Evolutionary conservation across 306 rosid species (phyloP), one percentile per base, ranked within the genome.

Genomic region (Dalbergia cultrata): DNA sequence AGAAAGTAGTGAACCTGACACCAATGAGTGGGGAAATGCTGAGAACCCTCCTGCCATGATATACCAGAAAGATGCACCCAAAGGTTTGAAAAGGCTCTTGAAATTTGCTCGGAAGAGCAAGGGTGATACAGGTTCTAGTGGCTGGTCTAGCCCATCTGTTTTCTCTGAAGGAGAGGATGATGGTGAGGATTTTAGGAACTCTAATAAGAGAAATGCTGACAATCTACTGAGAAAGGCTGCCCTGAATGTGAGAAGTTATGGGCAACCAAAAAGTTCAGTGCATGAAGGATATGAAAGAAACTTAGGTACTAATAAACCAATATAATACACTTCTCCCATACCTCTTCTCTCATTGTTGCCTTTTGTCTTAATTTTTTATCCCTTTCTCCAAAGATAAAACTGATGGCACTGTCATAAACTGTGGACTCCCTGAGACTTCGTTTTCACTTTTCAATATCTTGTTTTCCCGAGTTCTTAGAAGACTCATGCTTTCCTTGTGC

Each of bases 161-260:
- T 94, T 93, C 81, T 95, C 99, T 9, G 99, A 93, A 89, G 98
- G 99, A 77, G 99, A 95, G 90, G 99, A 95, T 80, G 97, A 93
- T 78, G 81, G 84, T n/a, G 95, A 91, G 76, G 92, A 91, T 57
- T 72, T 91, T 49, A 91, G 84, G 84, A 79, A 69, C 80, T 68
- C 78, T 21, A 64, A 59, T 83, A 87, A 77, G 78, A 85, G 89
- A 81, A 91, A 86, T 78, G 82, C 92, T 17, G 98, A 94, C 76
- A 92, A 85, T 70, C 84, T 90, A 68, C 85, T 87, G 80, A 86
- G 90, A 84, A 92, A 92, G 92, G 92, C 96, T 66, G 86, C 94
- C 44, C 91, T 89, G 52, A 76, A 86, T 61, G 85, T 80, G 45
- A 90, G 82, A 85, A 92, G 88, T 84, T 86, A 89, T 57, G 92